These are phyloP conservation scores for Colletotrichum kahawae DNA, from an alignment of 2,329 filamentous ascomycete species.

Conservation along the genomic window DNA sequence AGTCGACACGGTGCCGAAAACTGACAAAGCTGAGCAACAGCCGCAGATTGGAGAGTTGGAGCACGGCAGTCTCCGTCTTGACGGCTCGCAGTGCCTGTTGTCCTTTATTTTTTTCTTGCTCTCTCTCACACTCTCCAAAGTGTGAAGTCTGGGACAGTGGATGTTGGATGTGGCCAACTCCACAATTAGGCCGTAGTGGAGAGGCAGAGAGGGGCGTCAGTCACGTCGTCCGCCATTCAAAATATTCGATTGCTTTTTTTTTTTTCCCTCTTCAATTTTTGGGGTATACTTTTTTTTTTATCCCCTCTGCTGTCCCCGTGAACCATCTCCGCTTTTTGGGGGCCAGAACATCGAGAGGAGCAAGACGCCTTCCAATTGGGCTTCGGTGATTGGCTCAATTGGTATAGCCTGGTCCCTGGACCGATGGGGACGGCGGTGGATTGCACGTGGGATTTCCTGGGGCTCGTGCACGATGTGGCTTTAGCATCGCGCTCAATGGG, in stretches of 20 bases:
- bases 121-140: background rate
- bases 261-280: background rate
- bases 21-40: background rate
- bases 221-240: background rate
- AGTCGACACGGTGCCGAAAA: background rate
- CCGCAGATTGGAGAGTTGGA: background rate
- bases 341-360: background rate
- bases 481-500: background rate
- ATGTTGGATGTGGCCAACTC: background rate
- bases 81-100: background rate
- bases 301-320: background rate
- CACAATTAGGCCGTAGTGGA: constrained; percentile 7
- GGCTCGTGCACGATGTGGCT: background rate
- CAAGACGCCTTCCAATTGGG: background rate
- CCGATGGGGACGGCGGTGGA: background rate
- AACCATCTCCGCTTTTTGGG: background rate
- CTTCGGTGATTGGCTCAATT: background rate
- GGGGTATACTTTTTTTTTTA: background rate
- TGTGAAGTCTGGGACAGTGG: background rate
- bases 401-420: background rate
- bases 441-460: background rate
- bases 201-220: background rate
- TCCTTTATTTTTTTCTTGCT: background rate
- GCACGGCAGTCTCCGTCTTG: background rate
- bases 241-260: background rate